These are phyloP conservation scores for Intubia oerlemansii DNA, from an alignment of 2,329 filamentous ascomycete genomes.

Conservation along the genomic window DNA sequence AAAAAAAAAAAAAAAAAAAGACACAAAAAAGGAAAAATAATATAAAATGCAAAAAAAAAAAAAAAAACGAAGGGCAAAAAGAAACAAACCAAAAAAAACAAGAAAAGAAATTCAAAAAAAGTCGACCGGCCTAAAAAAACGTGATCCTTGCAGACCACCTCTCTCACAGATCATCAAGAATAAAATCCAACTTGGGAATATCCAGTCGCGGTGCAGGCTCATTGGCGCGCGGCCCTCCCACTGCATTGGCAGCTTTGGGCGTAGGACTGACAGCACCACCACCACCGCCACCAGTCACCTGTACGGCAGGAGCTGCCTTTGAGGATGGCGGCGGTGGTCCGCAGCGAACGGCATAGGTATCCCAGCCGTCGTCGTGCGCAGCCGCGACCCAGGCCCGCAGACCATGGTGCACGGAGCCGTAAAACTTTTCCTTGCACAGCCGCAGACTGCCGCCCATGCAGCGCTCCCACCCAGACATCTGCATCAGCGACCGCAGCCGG, in stretches of 20 bases:
- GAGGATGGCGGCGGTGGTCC: no score
- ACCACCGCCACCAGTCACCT: no score
- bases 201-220: slow-evolving; percentile 43
- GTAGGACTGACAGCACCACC: no score
- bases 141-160: neutral
- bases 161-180: slow-evolving; percentile 16
- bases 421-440: slow-evolving; percentile 95
- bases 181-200: slow-evolving; percentile 33
- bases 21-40: neutral
- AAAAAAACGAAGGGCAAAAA: neutral
- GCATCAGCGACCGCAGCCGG: slow-evolving; percentile 51
- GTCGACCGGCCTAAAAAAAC: no score
- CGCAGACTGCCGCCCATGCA: slow-evolving; percentile 67
- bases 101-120: neutral
- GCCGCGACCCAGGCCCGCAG: slow-evolving; percentile 80
- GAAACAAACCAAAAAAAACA: neutral
- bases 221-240: no score
- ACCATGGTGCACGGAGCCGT: slow-evolving; percentile 74
- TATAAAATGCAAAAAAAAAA: neutral
- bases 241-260: no score
- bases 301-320: no score
- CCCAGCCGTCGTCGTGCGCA: slow-evolving; percentile 73
- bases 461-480: slow-evolving; percentile 76
- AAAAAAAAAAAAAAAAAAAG: neutral
- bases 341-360: no score